Conservation (phyloP, 768 basidiomycete species). For the Boletus speciosus region DNA sequence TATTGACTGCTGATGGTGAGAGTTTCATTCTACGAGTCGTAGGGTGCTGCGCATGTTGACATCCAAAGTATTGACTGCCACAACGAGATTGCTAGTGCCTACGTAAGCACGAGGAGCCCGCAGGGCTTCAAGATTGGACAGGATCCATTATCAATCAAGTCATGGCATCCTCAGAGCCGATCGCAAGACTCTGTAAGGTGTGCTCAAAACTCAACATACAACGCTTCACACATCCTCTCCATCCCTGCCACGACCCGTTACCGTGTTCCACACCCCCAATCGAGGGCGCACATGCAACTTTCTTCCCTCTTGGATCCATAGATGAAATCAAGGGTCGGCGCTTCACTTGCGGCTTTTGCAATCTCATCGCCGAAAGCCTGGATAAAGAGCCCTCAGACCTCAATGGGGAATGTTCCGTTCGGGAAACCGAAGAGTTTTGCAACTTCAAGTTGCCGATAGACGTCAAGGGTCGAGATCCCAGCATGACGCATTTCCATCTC, state of each 20-base stretch:
- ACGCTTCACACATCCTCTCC: neutral
- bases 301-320: constrained; percentile 7
- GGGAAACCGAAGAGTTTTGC: constrained; percentile 1
- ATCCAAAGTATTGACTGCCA: neutral
- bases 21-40: neutral
- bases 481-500: constrained; percentile 14
- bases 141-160: neutral
- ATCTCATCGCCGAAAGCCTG: constrained; percentile 9
- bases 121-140: too few relatives aligned
- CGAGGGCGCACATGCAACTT: neutral
- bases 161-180: neutral
- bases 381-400: constrained; percentile 9
- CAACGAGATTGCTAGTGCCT: neutral
- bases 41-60: neutral
- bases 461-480: constrained; percentile 1
- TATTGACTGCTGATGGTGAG: neutral
- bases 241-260: neutral
- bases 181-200: constrained; percentile 1
- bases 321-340: constrained; percentile 14
- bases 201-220: constrained; percentile 7
- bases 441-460: constrained; percentile 2
- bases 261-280: constrained; percentile 5
- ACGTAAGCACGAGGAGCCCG: neutral
- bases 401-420: constrained; percentile 1
- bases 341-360: constrained; percentile 9